Evolutionary conservation across 495 filamentous ascomycete genomes (phyloP), one percentile per base, ranked within the genome.

Genomic region (Tuber melanosporum): DNA sequence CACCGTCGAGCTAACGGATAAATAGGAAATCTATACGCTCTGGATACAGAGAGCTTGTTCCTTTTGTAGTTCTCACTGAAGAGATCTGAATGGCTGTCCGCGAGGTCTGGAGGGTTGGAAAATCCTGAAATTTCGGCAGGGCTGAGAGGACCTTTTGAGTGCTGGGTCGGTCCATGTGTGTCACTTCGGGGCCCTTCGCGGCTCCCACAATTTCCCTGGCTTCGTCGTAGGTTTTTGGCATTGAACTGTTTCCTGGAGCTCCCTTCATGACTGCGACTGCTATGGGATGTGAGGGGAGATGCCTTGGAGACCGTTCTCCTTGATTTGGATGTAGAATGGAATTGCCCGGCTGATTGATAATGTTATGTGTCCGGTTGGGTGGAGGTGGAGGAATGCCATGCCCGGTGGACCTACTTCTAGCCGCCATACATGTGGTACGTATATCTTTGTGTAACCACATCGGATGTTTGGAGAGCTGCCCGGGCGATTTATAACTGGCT

Each of bases 1-100:
- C 0, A 80, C 83, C 6, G 82, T 85, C 12, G 72, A 78, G 52
- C 83, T 85, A 1, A 84, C 83, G 1, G 84, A 84, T 6, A 86
- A 76, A 70, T 78, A 78, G 22, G 78, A 49, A 20, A 75, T 62
- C 32, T 71, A 32, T 57, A 72, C 57, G 36, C 42, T 39, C 57
- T 57, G 22, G 32, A 62, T 72, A 10, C 76, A 1, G 72, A 74
- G 43, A 78, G 22, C 19, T 43, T 70, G 41, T 62, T 46, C 2
- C 39, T 32, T 8, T 32, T n/a, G 44, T 69, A 39, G 7, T 75
- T 72, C 14, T 75, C 26, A 46, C 49, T 70, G 14, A 73, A 73
- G 66, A 76, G 70, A 15, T 82, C 71, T 9, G 82, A 72, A 5
- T 70, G 44, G 52, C 81, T 82, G 12, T 75, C 43, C 20, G 76